Percentiles rank a stretch among this genome's conserved stretches.
These are phyloP conservation scores for Linnemannia hyalina DNA, from an alignment of 192 early-diverging fungal species.

Conservation along the genomic window DNA sequence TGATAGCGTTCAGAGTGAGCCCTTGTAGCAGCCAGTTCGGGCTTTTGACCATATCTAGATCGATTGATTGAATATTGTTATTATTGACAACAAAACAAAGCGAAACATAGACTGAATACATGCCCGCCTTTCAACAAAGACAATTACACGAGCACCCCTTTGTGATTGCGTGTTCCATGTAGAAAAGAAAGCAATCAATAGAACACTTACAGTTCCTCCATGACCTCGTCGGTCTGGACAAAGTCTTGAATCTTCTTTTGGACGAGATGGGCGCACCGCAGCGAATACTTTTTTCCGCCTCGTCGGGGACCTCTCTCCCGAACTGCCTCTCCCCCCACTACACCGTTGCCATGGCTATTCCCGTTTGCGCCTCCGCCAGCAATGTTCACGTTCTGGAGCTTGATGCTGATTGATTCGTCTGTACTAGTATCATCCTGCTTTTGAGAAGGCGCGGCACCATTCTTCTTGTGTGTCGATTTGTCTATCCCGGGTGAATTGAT, in stretches of 20 bases:
- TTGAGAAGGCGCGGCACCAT: neutral
- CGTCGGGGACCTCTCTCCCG: slow-evolving; percentile 13
- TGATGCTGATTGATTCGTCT: slow-evolving; percentile 8
- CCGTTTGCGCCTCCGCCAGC: neutral
- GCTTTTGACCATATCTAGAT: slow-evolving; percentile 36
- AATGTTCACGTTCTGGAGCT: slow-evolving; percentile 8
- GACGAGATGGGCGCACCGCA: slow-evolving; percentile 35
- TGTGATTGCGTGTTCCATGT: neutral
- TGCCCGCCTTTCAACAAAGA: neutral
- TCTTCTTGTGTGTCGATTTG: neutral
- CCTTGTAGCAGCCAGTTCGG: slow-evolving; percentile 24
- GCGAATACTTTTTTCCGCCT: slow-evolving; percentile 41
- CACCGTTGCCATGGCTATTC: neutral
- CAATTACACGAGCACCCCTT: neutral
- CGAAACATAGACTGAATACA: neutral
- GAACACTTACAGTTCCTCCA: slow-evolving; percentile 46
- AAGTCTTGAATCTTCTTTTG: slow-evolving; percentile 45
- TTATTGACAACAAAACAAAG: neutral
- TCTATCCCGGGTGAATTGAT: neutral
- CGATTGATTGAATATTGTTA: neutral
- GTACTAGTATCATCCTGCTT: neutral
- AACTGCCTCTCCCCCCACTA: neutral
- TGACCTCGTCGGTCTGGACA: slow-evolving; percentile 49
- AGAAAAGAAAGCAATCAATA: too few relatives aligned
- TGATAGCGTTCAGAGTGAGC: slow-evolving; percentile 49